These are phyloP conservation scores for Tillandsia fasciculata DNA, from an alignment of 176 grass and related monocot genomes.

Conservation along the genomic window DNA sequence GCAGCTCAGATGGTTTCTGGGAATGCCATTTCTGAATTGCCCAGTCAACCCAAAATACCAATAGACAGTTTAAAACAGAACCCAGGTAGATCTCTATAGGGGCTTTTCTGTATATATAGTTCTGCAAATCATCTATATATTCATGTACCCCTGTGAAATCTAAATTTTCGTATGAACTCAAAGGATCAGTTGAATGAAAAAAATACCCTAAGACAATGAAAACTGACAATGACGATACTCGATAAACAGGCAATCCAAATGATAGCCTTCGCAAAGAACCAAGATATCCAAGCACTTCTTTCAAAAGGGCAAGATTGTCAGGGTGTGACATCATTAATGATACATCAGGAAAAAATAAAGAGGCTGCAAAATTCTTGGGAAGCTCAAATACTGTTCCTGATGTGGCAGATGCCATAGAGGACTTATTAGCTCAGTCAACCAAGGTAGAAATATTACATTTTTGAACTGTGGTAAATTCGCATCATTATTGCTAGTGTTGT, in stretches of 20 bases:
- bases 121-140: conserved; percentile 12
- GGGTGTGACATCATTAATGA: conserved; percentile 21
- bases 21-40: conserved; percentile 32
- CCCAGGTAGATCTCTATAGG: conserved; percentile 29
- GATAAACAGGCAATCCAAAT: conserved; percentile 6
- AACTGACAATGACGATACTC: neutral
- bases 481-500: neutral
- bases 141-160: neutral
- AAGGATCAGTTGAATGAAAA: neutral
- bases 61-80: conserved; percentile 37
- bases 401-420: conserved; percentile 78
- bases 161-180: too few relatives aligned
- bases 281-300: conserved; percentile 17
- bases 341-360: conserved; percentile 26
- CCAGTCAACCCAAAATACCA: neutral
- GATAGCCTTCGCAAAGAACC: conserved; percentile 33
- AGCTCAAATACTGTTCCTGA: conserved; percentile 42
- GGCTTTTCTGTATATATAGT: neutral
- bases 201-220: neutral
- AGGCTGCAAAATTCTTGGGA: conserved; percentile 28
- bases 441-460: conserved; percentile 36
- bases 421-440: conserved; percentile 62
- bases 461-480: neutral
- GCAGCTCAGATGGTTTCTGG: conserved; percentile 24
- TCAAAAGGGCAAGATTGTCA: conserved; percentile 42